Evolutionary conservation across 768 basidiomycete species (phyloP).

Genomic region (Xerocomellus chrysenteron): DNA sequence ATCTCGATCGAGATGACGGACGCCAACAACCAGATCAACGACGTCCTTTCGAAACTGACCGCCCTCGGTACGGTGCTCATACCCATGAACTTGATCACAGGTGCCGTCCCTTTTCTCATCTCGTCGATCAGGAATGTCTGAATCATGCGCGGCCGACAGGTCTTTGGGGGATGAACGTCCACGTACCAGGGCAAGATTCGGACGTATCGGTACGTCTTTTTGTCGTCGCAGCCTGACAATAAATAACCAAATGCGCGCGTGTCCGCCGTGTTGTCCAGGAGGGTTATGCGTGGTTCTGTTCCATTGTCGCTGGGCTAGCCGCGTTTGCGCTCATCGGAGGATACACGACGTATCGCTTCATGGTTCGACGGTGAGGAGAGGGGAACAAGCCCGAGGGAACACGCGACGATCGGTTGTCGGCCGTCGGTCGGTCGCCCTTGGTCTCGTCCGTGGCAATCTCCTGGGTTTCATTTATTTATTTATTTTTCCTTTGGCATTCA

Average conservation of each 20-base stretch:
- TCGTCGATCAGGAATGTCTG: neutral
- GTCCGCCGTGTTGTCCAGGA: conserved; percentile 8
- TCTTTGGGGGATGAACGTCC: conserved; percentile 99
- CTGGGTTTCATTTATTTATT: neutral
- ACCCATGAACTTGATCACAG: conserved; percentile 96
- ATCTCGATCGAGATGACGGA: conserved; percentile 99
- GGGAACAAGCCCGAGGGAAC: neutral
- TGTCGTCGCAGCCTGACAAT: neutral
- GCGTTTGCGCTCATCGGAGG: conserved; percentile 82
- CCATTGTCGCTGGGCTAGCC: conserved; percentile 78
- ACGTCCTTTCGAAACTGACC: conserved; percentile 94
- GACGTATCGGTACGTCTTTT: conserved; percentile 37
- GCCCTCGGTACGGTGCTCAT: conserved; percentile 97
- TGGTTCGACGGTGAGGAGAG: conserved; percentile 45
- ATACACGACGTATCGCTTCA: conserved; percentile 75
- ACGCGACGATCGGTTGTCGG: neutral
- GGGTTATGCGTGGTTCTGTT: conserved; percentile 80
- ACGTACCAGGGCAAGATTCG: conserved; percentile 78
- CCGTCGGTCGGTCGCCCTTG: too few species aligned
- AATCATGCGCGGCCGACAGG: conserved; percentile 39
- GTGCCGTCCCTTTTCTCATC: conserved; percentile 35
- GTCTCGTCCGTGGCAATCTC: too few species aligned
- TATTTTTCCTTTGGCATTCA: neutral
- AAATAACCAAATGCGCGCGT: too few species aligned
- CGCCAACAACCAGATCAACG: conserved; percentile 99